phyloP scores from a whole-genome alignment of 768 basidiomycete genomes.

The Xerocomus potaroensis region DNA sequence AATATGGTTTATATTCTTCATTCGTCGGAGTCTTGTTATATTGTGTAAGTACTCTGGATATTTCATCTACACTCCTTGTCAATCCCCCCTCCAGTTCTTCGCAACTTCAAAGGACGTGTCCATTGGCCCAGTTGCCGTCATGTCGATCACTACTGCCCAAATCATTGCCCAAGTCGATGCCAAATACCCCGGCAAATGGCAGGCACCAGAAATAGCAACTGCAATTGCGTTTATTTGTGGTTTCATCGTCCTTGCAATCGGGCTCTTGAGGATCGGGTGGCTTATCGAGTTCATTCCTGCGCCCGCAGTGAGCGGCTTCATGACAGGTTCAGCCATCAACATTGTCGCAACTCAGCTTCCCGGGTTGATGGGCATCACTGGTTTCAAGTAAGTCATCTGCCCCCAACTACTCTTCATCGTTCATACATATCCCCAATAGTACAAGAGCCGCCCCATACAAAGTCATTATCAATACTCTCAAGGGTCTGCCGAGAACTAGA shows the following conservation, averaged over 20 bases:
- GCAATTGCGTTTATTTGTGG: constrained; percentile 83
- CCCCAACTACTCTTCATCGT: neutral
- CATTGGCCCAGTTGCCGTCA: constrained; percentile 99
- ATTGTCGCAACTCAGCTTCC: constrained; percentile 89
- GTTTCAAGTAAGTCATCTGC: constrained; percentile 63
- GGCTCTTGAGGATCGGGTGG: constrained; percentile 88
- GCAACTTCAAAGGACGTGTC: constrained; percentile 98
- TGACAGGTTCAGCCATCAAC: constrained; percentile 97
- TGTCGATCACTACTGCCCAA: constrained; percentile 85
- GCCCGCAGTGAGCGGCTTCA: constrained; percentile 83
- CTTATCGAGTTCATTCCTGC: constrained; percentile 91
- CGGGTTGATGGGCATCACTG: constrained; percentile 80
- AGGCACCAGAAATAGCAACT: constrained; percentile 73
- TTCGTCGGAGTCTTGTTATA: constrained; percentile 86
- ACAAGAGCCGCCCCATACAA: constrained; percentile 81
- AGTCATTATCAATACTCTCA: constrained; percentile 92
- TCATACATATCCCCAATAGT: constrained; percentile 37
- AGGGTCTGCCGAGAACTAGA: constrained; percentile 63
- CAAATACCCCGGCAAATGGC: constrained; percentile 53
- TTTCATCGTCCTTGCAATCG: constrained; percentile 87
- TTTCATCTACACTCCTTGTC: neutral
- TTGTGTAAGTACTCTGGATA: constrained; percentile 48
- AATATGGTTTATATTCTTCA: constrained; percentile 93
- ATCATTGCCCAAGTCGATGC: constrained; percentile 67
- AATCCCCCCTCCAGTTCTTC: constrained; percentile 58